Evolutionary conservation across 208 protist species (phyloP).

Genomic region (Trypanosoma avium): DNA sequence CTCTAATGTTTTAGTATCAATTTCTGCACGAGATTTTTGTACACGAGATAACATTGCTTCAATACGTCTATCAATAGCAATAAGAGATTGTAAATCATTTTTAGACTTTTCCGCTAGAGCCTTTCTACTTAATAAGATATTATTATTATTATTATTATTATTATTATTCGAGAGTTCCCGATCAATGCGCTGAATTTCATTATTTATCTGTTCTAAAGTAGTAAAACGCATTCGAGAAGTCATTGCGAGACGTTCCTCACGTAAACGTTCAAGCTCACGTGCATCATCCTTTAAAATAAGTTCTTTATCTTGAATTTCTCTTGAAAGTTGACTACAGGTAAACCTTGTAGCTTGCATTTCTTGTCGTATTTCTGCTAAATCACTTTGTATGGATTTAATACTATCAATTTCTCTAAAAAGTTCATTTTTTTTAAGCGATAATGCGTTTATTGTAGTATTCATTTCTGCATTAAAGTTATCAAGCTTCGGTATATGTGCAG

Average conservation of each 20-base stretch:
- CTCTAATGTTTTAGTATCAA: background rate
- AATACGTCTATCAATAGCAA: conserved; percentile 8
- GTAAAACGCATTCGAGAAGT: conserved; percentile 17
- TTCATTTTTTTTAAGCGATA: background rate
- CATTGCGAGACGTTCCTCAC: conserved; percentile 12
- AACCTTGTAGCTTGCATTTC: conserved; percentile 10
- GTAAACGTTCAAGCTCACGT: conserved; percentile 22
- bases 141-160: too few species aligned
- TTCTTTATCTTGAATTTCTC: conserved; percentile 17
- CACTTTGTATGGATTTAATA: background rate
- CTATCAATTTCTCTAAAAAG: conserved; percentile 14
- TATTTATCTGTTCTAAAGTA: conserved; percentile 19
- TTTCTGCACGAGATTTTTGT: background rate
- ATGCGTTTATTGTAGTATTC: conserved; percentile 13
- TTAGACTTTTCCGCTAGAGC: background rate
- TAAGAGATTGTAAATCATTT: background rate
- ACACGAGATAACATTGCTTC: background rate
- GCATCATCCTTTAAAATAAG: conserved; percentile 13
- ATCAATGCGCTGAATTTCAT: conserved; percentile 9
- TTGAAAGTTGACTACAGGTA: conserved; percentile 1
- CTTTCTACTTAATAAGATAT: too few species aligned
- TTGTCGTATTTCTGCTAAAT: background rate
- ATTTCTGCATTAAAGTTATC: conserved; percentile 15
- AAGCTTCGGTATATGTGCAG: conserved; percentile 1
- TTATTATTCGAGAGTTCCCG: too few species aligned